phyloP scores from a whole-genome alignment of 2,329 filamentous ascomycete species.

The Alternaria tenuissima region DNA sequence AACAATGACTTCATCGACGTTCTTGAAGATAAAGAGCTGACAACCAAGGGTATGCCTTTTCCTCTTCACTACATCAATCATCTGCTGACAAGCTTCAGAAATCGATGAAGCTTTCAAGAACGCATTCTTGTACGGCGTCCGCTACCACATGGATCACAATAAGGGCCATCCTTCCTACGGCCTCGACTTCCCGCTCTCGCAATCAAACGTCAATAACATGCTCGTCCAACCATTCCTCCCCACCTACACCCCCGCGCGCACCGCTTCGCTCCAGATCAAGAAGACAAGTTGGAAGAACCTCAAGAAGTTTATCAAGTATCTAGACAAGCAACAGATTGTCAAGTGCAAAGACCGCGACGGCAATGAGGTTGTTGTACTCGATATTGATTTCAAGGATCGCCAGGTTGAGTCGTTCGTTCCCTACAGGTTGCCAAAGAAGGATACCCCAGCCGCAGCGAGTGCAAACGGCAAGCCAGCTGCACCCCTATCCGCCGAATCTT shows the following conservation, averaged over 20 bases:
- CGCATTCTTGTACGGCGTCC: slow-evolving; percentile 69
- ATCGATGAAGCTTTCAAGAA: slow-evolving; percentile 71
- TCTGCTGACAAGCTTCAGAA: slow-evolving; percentile 54
- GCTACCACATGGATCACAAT: slow-evolving; percentile 66
- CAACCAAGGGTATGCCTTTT: slow-evolving; percentile 60
- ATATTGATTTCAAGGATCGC: slow-evolving; percentile 69
- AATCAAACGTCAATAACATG: slow-evolving; percentile 69
- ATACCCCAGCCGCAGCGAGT: slow-evolving; percentile 42
- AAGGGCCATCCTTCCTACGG: slow-evolving; percentile 61
- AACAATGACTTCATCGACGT: slow-evolving; percentile 45
- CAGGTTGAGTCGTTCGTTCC: slow-evolving; percentile 66
- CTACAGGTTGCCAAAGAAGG: slow-evolving; percentile 69
- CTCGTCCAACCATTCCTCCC: slow-evolving; percentile 73
- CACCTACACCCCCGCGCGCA: slow-evolving; percentile 63
- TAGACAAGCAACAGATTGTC: slow-evolving; percentile 70
- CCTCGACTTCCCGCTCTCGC: slow-evolving; percentile 68
- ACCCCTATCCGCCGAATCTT: slow-evolving; percentile 50
- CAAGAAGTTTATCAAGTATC: slow-evolving; percentile 73
- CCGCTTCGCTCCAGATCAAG: slow-evolving; percentile 70
- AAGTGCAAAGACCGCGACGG: slow-evolving; percentile 71
- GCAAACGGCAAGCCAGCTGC: slow-evolving; percentile 54
- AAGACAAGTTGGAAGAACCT: slow-evolving; percentile 76
- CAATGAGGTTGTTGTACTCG: slow-evolving; percentile 69
- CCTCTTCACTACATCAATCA: background rate
- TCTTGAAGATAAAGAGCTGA: slow-evolving; percentile 61